These are phyloP conservation scores for Apophysomyces trapeziformis DNA, from an alignment of 371 early-diverging fungal species.

Conservation along the genomic window DNA sequence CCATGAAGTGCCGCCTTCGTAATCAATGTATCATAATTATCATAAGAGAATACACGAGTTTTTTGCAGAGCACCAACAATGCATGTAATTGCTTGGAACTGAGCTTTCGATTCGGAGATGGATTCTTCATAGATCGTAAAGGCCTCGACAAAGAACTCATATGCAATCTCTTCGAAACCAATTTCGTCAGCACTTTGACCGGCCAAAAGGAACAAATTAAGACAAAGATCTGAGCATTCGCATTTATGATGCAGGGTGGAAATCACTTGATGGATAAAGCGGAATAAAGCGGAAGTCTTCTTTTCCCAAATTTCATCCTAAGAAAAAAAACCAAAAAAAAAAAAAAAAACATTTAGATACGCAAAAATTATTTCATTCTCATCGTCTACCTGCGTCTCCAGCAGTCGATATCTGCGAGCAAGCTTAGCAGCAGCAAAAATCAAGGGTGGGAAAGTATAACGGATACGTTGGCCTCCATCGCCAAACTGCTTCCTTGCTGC, in stretches of 20 bases:
- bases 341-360: not conserved
- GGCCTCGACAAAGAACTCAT: slow-evolving; percentile 94
- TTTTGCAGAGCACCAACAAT: slow-evolving; percentile 83
- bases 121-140: slow-evolving; percentile 93
- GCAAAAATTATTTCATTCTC: not conserved
- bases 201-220: slow-evolving; percentile 80
- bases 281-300: slow-evolving; percentile 68
- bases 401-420: slow-evolving; percentile 59
- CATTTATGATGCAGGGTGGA: slow-evolving; percentile 68
- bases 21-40: slow-evolving; percentile 90
- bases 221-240: slow-evolving; percentile 70
- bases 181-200: slow-evolving; percentile 84
- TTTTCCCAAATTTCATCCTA: slow-evolving; percentile 67
- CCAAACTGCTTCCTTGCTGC: slow-evolving; percentile 81
- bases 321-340: not conserved
- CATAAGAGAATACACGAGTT: slow-evolving; percentile 76
- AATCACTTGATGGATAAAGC: slow-evolving; percentile 80
- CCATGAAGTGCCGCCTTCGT: slow-evolving; percentile 89
- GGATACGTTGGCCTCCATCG: slow-evolving; percentile 84
- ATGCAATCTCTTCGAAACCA: slow-evolving; percentile 85
- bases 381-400: slow-evolving; percentile 41
- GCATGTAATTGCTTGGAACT: slow-evolving; percentile 82
- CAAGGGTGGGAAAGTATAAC: slow-evolving; percentile 88
- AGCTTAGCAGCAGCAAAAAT: slow-evolving; percentile 75
- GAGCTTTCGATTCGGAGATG: slow-evolving; percentile 86